Percentiles rank a stretch among this genome's conserved stretches.
phyloP scores from a whole-genome alignment of 1,284 basidiomycete genomes.

The Ceratorhiza oryzae-sativae region DNA sequence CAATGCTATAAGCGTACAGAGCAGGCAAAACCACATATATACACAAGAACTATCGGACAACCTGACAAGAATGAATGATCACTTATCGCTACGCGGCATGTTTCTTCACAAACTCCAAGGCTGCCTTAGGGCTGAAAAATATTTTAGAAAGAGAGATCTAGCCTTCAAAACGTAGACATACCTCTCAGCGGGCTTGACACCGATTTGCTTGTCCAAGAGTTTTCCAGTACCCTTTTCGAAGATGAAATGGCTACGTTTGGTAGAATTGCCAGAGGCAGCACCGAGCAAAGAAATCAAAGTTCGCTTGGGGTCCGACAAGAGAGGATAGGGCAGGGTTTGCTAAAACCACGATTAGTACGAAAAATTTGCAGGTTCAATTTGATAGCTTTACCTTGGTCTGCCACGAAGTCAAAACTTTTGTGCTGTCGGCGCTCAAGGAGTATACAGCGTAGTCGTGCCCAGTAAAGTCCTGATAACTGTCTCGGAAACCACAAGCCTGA shows the following conservation, averaged over 20 bases:
- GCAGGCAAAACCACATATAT: conserved; percentile 20
- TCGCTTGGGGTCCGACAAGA: conserved; percentile 88
- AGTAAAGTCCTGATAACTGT: conserved; percentile 77
- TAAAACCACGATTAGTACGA: conserved; percentile 48
- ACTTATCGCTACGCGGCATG: conserved; percentile 17
- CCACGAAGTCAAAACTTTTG: conserved; percentile 80
- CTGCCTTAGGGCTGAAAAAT: conserved; percentile 51
- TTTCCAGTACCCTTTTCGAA: conserved; percentile 85
- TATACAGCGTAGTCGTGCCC: conserved; percentile 77
- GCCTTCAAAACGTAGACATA: conserved; percentile 48
- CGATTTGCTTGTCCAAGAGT: conserved; percentile 79
- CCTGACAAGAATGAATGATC: background rate
- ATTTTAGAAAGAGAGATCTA: conserved; percentile 3
- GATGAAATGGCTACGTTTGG: conserved; percentile 88
- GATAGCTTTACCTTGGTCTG: conserved; percentile 71
- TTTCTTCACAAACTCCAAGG: conserved; percentile 56
- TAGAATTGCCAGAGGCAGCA: conserved; percentile 73
- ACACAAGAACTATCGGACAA: conserved; percentile 15
- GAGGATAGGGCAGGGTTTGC: conserved; percentile 83
- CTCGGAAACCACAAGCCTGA: conserved; percentile 89
- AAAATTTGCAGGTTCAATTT: background rate
- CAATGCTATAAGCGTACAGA: conserved; percentile 23
- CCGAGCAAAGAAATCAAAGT: conserved; percentile 81
- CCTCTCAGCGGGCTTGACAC: conserved; percentile 86
- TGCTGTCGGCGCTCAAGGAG: conserved; percentile 85